Conservation (phyloP, 371 early-diverging fungal genomes). For the Syncephalastrum racemosum region DNA sequence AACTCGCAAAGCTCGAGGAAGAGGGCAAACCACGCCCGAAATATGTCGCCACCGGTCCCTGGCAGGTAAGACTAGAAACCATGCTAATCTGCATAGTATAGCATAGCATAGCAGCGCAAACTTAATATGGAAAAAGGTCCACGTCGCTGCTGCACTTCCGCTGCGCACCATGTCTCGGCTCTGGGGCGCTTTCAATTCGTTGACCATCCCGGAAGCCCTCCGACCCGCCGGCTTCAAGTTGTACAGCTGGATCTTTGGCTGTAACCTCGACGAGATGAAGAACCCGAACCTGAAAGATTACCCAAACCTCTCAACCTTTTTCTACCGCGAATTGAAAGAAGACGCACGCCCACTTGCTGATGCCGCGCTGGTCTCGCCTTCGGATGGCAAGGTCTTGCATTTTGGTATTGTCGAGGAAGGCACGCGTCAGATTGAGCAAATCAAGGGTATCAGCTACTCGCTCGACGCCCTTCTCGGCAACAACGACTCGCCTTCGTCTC, state of each 20-base stretch:
- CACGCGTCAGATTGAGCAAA: slow-evolving; percentile 76
- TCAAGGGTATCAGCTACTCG: slow-evolving; percentile 91
- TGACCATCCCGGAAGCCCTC: slow-evolving; percentile 78
- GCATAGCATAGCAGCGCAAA: too few relatives aligned
- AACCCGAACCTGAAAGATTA: slow-evolving; percentile 77
- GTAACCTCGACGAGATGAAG: slow-evolving; percentile 92
- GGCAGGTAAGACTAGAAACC: slow-evolving; percentile 64
- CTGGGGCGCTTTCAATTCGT: slow-evolving; percentile 86
- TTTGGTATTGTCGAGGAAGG: slow-evolving; percentile 80
- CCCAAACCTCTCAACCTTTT: slow-evolving; percentile 86
- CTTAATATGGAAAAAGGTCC: slow-evolving; percentile 52
- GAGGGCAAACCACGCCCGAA: slow-evolving; percentile 26
- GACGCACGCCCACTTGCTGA: slow-evolving; percentile 69
- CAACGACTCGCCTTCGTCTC: slow-evolving; percentile 35
- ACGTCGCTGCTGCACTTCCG: slow-evolving; percentile 84
- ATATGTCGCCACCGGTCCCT: slow-evolving; percentile 73
- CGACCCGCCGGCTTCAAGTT: slow-evolving; percentile 74
- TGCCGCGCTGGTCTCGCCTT: slow-evolving; percentile 77
- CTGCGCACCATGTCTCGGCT: slow-evolving; percentile 84
- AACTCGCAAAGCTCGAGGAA: slow-evolving; percentile 25
- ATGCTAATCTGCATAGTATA: slow-evolving; percentile 1
- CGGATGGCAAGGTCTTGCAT: slow-evolving; percentile 89
- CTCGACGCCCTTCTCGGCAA: slow-evolving; percentile 85
- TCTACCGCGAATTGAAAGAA: slow-evolving; percentile 84
- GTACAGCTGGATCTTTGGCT: slow-evolving; percentile 86